A percentile compares a stretch with the other conserved stretches of the same genome.
Evolutionary conservation across 495 filamentous ascomycete species (phyloP).

Genomic region (Pyronema domesticum): DNA sequence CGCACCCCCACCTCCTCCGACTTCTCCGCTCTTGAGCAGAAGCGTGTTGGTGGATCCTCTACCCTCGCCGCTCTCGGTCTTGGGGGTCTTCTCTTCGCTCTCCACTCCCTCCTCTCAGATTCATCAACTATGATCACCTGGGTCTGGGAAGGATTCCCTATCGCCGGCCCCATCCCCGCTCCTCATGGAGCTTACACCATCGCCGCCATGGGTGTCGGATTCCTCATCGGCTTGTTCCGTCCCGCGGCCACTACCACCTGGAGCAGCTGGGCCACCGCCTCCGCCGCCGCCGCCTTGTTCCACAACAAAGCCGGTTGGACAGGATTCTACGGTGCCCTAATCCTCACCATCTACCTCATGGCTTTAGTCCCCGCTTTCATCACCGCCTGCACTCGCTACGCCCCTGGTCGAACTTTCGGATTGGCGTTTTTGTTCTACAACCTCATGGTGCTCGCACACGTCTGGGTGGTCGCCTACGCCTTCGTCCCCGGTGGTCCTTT

Average conservation of each 20-base stretch:
- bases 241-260: conserved; percentile 56
- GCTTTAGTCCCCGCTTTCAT: conserved; percentile 66
- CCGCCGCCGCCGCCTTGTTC: conserved; percentile 55
- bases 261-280: conserved; percentile 63
- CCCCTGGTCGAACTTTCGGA: conserved; percentile 63
- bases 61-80: conserved; percentile 58
- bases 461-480: conserved; percentile 97
- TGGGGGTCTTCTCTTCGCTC: conserved; percentile 69
- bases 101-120: conserved; percentile 87
- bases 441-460: conserved; percentile 77
- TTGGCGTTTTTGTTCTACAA: conserved; percentile 80
- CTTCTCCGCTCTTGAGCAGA: conserved; percentile 11
- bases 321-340: conserved; percentile 73
- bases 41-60: conserved; percentile 40
- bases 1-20: conserved; percentile 36
- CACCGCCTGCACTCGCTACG: conserved; percentile 51
- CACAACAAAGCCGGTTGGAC: conserved; percentile 54
- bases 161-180: conserved; percentile 72
- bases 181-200: conserved; percentile 77
- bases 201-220: conserved; percentile 65
- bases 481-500: conserved; percentile 96
- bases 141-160: conserved; percentile 96
- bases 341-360: conserved; percentile 61
- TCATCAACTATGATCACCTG: conserved; percentile 98
- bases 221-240: conserved; percentile 58